Conservation (phyloP, 805 yeast species). For the Monosporozyma solicola region DNA sequence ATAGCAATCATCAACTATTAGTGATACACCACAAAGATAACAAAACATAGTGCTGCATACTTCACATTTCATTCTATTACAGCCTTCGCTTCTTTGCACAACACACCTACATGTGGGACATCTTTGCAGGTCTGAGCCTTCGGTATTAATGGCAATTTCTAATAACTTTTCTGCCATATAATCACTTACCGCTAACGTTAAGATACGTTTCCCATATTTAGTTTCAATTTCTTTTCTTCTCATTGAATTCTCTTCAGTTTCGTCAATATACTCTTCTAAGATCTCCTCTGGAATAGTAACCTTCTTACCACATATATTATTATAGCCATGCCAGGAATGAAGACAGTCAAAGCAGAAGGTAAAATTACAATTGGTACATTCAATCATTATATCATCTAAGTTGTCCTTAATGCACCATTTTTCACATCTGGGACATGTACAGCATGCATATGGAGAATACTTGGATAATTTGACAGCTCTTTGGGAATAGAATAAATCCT, state of each 20-base stretch:
- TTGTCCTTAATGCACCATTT: conserved; percentile 40
- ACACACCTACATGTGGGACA: conserved; percentile 47
- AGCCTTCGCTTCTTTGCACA: conserved; percentile 51
- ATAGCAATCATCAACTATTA: conserved; percentile 39
- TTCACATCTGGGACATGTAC: conserved; percentile 46
- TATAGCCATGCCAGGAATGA: conserved; percentile 54
- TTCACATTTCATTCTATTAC: conserved; percentile 53
- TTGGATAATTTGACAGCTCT: conserved; percentile 37
- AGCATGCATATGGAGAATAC: conserved; percentile 40
- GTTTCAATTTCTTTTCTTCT: conserved; percentile 31
- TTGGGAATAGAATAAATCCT: conserved; percentile 30
- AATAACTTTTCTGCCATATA: conserved; percentile 41
- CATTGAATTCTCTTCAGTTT: conserved; percentile 18
- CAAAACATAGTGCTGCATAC: conserved; percentile 44
- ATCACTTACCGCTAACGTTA: conserved; percentile 37
- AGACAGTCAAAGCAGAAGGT: conserved; percentile 50
- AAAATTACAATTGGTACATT: conserved; percentile 41
- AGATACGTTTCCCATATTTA: conserved; percentile 38
- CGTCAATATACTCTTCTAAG: conserved; percentile 31
- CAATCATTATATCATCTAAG: conserved; percentile 37
- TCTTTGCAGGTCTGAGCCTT: conserved; percentile 34
- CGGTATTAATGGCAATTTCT: conserved; percentile 35
- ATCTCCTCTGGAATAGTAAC: conserved; percentile 25
- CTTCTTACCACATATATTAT: conserved; percentile 36
- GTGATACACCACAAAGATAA: conserved; percentile 41